phyloP scores from a whole-genome alignment of 1,139 yeast species.

The Candida buenavistaensis region DNA sequence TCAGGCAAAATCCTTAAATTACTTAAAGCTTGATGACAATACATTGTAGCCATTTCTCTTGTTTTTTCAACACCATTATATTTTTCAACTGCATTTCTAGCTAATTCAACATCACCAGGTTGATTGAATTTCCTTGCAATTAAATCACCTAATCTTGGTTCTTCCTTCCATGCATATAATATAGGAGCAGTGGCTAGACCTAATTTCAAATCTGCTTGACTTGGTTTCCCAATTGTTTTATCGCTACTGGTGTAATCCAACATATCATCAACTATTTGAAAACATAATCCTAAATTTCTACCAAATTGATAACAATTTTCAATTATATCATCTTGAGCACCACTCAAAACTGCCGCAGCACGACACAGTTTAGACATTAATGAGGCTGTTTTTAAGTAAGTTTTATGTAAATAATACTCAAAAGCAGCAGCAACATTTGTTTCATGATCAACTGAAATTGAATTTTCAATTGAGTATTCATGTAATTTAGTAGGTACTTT shows the following conservation, averaged over 20 bases:
- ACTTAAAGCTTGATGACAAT: slow-evolving; percentile 71
- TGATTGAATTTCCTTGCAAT: slow-evolving; percentile 79
- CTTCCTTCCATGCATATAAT: slow-evolving; percentile 87
- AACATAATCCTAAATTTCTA: slow-evolving; percentile 88
- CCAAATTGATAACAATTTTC: slow-evolving; percentile 92
- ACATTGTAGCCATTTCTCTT: slow-evolving; percentile 70
- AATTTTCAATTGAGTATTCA: slow-evolving; percentile 51
- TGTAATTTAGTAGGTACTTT: slow-evolving; percentile 60
- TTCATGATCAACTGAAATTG: slow-evolving; percentile 53
- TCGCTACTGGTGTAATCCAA: slow-evolving; percentile 89
- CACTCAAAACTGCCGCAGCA: slow-evolving; percentile 91
- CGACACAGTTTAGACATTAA: slow-evolving; percentile 94
- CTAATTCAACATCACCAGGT: slow-evolving; percentile 81
- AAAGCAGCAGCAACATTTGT: slow-evolving; percentile 84
- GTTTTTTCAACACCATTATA: slow-evolving; percentile 80
- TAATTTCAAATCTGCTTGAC: slow-evolving; percentile 89
- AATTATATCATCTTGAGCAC: slow-evolving; percentile 69
- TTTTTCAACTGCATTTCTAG: slow-evolving; percentile 69
- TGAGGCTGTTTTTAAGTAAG: slow-evolving; percentile 92
- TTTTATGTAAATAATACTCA: slow-evolving; percentile 91
- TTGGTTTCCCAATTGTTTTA: slow-evolving; percentile 85
- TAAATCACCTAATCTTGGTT: slow-evolving; percentile 79
- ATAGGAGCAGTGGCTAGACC: slow-evolving; percentile 98
- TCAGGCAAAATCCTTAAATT: slow-evolving; percentile 79
- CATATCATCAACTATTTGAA: slow-evolving; percentile 96